Base-by-base conservation (phyloP, 75 land plant genomes). In the Pseudotsuga menziesii region DNA sequence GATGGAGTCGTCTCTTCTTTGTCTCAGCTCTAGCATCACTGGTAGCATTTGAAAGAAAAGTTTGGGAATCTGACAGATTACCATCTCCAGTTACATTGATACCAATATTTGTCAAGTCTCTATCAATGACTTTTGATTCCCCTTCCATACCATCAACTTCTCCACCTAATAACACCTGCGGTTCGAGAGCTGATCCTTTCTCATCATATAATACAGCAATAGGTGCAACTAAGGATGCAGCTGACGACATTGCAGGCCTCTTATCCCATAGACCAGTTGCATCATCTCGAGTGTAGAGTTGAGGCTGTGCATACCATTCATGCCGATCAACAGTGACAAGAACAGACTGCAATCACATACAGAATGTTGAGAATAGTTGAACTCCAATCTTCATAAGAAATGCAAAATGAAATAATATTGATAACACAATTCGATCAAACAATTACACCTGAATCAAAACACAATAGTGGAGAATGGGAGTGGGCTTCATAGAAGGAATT, bases 231-330 rank as follows among this genome's bases (percentile, higher is more conserved):
- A 57, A 36, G 15, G 76, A 58, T 5, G 76, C 72, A 39, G 22
- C 39, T 12, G 73, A 22, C 12, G 82, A 75, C 74, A 89, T 48
- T 71, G 94, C 98, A 56, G 83, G 86, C 19, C 77, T 83, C 35
- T 84, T 77, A 14, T 80, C 78, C 98, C 98, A 96, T 12, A 93
- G 59, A 54, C 98, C 98, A 41, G 91, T 82, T 73, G 78, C 75
- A 79, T 94, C 98, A 82, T 94, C 81, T 35, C 98, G 94, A 52
- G 86, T 87, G 61, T 91, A 96, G 41, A 95, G 77, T 57, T 85
- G 92, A 12, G 98, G 97, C 22, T 85, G 78, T 44, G 98, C 92
- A 88, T 96, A 96, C 98, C 97, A 96, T 80, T 96, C 98, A 83
- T 96, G 97, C 23, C 97, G 82, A 76, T 96, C 98, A 79, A 96